A percentile compares a stretch with the other conserved stretches of the same genome.
Evolutionary conservation across 139 green algal species (phyloP).

Genomic region (Ulvella scutata): DNA sequence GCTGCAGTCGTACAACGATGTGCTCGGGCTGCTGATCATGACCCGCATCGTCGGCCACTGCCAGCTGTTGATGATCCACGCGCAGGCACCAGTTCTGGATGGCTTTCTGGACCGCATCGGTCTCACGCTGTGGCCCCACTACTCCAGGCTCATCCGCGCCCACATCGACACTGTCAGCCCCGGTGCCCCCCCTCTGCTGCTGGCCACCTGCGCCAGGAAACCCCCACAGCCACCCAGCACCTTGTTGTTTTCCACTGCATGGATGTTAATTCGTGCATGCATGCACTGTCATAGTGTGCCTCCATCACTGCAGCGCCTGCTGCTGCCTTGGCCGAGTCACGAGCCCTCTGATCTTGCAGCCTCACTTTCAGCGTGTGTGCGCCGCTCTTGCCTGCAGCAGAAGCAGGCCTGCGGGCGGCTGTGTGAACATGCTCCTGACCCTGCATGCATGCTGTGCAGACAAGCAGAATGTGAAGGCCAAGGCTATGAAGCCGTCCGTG

Average conservation of each 20-base stretch:
- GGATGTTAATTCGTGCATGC: too few species aligned
- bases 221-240: too few species aligned
- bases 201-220: too few species aligned
- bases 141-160: neutral
- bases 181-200: too few species aligned
- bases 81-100: neutral
- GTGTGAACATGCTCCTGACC: neutral
- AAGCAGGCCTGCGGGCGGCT: neutral
- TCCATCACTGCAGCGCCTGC: too few species aligned
- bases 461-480: neutral
- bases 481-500: neutral
- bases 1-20: neutral
- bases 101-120: neutral
- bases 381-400: too few species aligned
- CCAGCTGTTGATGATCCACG: neutral
- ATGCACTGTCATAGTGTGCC: too few species aligned
- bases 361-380: too few species aligned
- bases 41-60: neutral
- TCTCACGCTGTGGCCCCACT: neutral
- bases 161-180: neutral
- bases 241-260: too few species aligned
- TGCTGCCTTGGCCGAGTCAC: too few species aligned
- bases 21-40: neutral
- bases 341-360: too few species aligned
- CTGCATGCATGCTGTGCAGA: neutral